These are phyloP conservation scores for Boletus mariae DNA, from an alignment of 1,284 basidiomycete species.

Conservation along the genomic window DNA sequence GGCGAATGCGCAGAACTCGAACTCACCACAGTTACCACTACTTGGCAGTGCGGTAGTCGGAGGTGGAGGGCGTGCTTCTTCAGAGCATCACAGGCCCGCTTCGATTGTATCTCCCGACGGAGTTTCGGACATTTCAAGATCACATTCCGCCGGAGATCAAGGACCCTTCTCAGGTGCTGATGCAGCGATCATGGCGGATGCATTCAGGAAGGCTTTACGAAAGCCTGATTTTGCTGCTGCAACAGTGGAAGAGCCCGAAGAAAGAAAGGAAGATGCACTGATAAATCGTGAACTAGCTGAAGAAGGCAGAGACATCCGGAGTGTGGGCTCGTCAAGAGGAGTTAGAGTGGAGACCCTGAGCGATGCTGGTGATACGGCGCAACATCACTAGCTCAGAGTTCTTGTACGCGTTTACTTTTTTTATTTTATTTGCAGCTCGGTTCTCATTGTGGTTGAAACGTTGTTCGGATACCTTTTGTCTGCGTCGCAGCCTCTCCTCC, in stretches of 20 bases:
- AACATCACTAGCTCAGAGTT: slow-evolving; percentile 42
- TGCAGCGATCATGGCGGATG: slow-evolving; percentile 84
- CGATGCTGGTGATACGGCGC: slow-evolving; percentile 52
- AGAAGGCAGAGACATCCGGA: slow-evolving; percentile 77
- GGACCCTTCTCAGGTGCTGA: slow-evolving; percentile 76
- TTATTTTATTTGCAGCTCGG: slow-evolving; percentile 31
- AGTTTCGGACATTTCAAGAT: slow-evolving; percentile 62
- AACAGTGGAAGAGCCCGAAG: slow-evolving; percentile 62
- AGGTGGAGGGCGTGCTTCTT: slow-evolving; percentile 29
- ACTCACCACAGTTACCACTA: slow-evolving; percentile 51
- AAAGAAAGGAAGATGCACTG: slow-evolving; percentile 44
- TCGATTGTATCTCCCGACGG: slow-evolving; percentile 58
- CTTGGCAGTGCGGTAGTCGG: slow-evolving; percentile 37
- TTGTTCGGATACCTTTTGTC: slow-evolving; percentile 35
- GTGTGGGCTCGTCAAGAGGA: slow-evolving; percentile 71
- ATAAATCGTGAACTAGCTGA: slow-evolving; percentile 72
- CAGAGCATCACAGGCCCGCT: slow-evolving; percentile 36
- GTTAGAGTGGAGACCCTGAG: slow-evolving; percentile 70
- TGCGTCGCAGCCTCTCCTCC: slow-evolving; percentile 21
- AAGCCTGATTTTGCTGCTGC: slow-evolving; percentile 75
- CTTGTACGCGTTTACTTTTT: slow-evolving; percentile 32
- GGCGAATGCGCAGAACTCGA: slow-evolving; percentile 45
- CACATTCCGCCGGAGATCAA: slow-evolving; percentile 52
- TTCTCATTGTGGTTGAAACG: slow-evolving; percentile 33
- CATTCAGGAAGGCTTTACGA: slow-evolving; percentile 77